Base-by-base conservation (phyloP, 2,329 filamentous ascomycete species). In the Anthostomella pinea region DNA sequence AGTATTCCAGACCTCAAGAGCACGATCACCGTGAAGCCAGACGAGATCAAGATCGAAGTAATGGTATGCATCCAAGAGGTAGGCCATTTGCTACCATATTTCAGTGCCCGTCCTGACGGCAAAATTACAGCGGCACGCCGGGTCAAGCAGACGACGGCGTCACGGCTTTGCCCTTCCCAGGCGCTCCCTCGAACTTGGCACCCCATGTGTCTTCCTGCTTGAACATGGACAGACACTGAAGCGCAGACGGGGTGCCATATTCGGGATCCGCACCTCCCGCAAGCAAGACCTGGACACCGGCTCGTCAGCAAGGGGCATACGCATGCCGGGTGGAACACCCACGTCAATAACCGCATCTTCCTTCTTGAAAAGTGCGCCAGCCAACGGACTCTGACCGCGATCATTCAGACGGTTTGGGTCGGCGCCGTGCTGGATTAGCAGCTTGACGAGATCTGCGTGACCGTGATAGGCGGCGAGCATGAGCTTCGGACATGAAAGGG, bases 401-500 rank as follows among this genome's bases (percentile, higher is more conserved):
- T 82, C 83, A 45, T 87, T 87, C 18, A 86, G 53, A 2, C 73
- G 67, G 57, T 87, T 85, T 0, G 81, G 72, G 51, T 87, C 80
- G 2, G 81, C 81, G 2, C 80, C 79, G 40, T 78, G 68, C 18
- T 74, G 64, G 1, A 87, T 58, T 8, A 87, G 69, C 40, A 83
- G 66, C 30, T 65, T 67, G 17, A 82, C 79, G 0, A 84, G 70
- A 0, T 73, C 67, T 2, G 72, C 68, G 36, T 86, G 79, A 8
- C 82, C 82, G 48, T 86, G 74, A 51, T 87, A 87, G 0, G 81
- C 73, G 0, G 83, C 78, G 1, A 88, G 72, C 84, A 88, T 88
- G 41, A 87, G 66, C 76, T 79, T 33, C 4, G 2, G 5, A 22
- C 26, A 11, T 8, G 3, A 6, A 18, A 30, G 22, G 18, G 24